Conservation (phyloP, 345 rosid species). For the Pistacia vera region DNA sequence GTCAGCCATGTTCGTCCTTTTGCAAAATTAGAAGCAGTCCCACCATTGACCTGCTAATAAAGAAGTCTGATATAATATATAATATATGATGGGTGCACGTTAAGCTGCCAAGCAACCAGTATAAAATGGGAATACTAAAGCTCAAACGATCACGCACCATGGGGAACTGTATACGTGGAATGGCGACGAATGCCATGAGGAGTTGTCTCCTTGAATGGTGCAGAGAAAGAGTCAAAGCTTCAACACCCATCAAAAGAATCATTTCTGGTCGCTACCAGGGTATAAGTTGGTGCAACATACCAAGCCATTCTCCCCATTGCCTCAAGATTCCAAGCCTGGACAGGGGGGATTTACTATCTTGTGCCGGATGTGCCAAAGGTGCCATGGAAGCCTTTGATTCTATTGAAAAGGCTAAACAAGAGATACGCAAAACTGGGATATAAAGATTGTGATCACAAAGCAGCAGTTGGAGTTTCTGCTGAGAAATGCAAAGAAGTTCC, state of each 20-base stretch:
- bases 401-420: conserved; percentile 12
- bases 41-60: conserved; percentile 29
- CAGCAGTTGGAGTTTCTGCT: conserved; percentile 46
- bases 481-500: conserved; percentile 23
- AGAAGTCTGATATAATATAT: background rate
- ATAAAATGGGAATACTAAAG: conserved; percentile 25
- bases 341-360: conserved; percentile 21
- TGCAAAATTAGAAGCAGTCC: background rate
- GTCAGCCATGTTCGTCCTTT: background rate
- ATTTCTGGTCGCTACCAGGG: conserved; percentile 12
- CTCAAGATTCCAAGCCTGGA: conserved; percentile 21
- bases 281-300: conserved; percentile 19
- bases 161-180: conserved; percentile 55
- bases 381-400: background rate
- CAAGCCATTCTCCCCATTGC: conserved; percentile 25
- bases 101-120: conserved; percentile 19
- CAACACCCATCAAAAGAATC: conserved; percentile 20
- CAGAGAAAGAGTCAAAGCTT: conserved; percentile 32
- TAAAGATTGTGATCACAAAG: conserved; percentile 50
- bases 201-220: conserved; percentile 30
- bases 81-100: conserved; percentile 53
- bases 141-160: conserved; percentile 35
- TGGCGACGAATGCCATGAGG: conserved; percentile 25
- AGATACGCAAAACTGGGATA: conserved; percentile 25
- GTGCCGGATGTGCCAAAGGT: conserved; percentile 8